Conservation (phyloP, 495 filamentous ascomycete species). For the Aspergillus hancockii region DNA sequence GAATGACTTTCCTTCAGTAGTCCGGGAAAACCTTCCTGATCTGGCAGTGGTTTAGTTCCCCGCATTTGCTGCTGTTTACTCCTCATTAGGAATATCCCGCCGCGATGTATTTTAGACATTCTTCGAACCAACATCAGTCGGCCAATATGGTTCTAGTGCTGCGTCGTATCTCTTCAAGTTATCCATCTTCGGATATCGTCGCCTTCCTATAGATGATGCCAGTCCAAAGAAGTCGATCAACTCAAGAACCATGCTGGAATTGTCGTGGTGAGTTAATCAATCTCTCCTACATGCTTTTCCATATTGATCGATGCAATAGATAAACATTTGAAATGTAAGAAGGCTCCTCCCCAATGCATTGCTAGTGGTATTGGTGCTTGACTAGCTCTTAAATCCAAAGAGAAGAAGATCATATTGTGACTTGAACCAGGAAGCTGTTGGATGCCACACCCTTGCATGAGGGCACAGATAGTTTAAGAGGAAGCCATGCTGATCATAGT, state of each 20-base stretch:
- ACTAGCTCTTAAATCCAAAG: too few species aligned
- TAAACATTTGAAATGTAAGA: constrained; percentile 3
- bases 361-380: background rate
- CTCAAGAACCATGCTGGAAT: background rate
- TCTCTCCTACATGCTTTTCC: background rate
- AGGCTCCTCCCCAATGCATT: too few species aligned
- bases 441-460: too few species aligned
- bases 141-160: background rate
- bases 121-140: background rate
- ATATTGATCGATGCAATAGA: background rate
- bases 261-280: background rate
- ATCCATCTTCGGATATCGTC: background rate
- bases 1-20: too few species aligned
- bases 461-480: background rate
- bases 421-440: background rate
- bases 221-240: background rate
- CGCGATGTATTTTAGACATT: background rate
- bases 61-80: too few species aligned
- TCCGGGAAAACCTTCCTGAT: too few species aligned
- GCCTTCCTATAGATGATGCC: background rate
- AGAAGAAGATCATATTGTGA: background rate
- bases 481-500: background rate
- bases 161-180: background rate
- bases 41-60: too few species aligned
- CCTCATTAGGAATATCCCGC: background rate